Evolutionary conservation across 176 grass and related monocot species (phyloP).

Genomic region (Eleusine indica): DNA sequence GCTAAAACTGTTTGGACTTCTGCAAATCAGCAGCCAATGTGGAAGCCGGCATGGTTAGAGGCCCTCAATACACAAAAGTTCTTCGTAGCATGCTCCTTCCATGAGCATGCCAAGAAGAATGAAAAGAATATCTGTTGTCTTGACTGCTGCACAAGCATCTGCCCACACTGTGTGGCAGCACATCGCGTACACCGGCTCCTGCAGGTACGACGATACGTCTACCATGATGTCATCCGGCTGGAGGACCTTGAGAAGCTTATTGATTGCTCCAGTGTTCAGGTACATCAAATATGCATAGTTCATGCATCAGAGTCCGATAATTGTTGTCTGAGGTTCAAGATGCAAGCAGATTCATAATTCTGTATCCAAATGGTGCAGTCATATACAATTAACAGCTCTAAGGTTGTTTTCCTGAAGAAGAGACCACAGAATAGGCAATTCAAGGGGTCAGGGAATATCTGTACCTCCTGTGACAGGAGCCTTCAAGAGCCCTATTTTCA

Average conservation of each 20-base stretch:
- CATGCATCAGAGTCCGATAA: conserved; percentile 14
- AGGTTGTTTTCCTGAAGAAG: conserved; percentile 98
- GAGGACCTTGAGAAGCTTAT: conserved; percentile 96
- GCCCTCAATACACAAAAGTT: conserved; percentile 78
- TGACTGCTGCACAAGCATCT: conserved; percentile 97
- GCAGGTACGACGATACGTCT: conserved; percentile 90
- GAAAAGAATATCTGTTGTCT: conserved; percentile 98
- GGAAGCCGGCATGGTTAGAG: conserved; percentile 96
- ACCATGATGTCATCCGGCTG: conserved; percentile 85
- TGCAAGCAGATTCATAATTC: conserved; percentile 42
- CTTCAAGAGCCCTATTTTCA: conserved; percentile 96
- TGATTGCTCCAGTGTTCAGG: conserved; percentile 93
- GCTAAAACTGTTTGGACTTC: conserved; percentile 31
- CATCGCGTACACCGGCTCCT: conserved; percentile 86
- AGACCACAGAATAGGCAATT: conserved; percentile 97
- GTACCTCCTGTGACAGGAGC: conserved; percentile 91
- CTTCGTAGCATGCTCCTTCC: conserved; percentile 74
- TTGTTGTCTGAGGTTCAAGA: conserved; percentile 33
- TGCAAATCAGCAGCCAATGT: conserved; percentile 57
- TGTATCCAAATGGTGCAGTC: conserved; percentile 63
- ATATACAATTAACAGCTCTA: conserved; percentile 98
- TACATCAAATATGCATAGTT: conserved; percentile 46
- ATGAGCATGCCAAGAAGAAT: conserved; percentile 90
- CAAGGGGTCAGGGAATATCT: conserved; percentile 92
- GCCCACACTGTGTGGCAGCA: conserved; percentile 78